Conservation (phyloP, 108 stramenopile species). For the Seminavis robusta region DNA sequence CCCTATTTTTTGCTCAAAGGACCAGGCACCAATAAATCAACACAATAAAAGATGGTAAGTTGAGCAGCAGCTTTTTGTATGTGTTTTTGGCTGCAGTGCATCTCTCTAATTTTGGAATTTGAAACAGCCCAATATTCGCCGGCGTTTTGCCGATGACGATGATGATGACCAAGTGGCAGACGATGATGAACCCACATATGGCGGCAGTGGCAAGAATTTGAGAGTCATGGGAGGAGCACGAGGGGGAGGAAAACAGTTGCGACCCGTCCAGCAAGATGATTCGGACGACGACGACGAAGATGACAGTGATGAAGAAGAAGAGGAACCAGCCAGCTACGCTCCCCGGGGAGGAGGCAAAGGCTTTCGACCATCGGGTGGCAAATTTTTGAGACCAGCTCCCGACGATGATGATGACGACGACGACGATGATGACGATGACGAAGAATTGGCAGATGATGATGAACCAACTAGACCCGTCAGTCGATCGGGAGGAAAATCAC, state of each 20-base stretch:
- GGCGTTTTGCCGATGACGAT: constrained; percentile 50
- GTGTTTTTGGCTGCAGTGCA: too few species aligned
- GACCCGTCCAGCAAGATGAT: constrained; percentile 34
- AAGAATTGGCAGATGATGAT: constrained; percentile 33
- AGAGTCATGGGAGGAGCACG: constrained; percentile 51
- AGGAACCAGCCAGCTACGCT: constrained; percentile 12
- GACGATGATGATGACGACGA: constrained; percentile 41
- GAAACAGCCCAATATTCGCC: constrained; percentile 39
- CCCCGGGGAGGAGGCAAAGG: constrained; percentile 61
- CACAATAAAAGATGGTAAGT: too few species aligned
- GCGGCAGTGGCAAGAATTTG: constrained; percentile 59
- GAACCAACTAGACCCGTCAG: constrained; percentile 28
- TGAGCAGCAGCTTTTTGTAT: too few species aligned
- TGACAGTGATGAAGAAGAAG: constrained; percentile 29
- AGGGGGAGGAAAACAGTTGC: constrained; percentile 51
- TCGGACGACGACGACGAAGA: constrained; percentile 12
- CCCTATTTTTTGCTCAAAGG: too few species aligned
- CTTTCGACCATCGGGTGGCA: too few species aligned
- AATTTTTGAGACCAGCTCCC: constrained; percentile 31
- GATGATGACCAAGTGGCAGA: constrained; percentile 28
- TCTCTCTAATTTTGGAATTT: too few species aligned
- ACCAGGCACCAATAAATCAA: too few species aligned
- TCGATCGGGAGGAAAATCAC: constrained; percentile 48
- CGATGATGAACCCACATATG: constrained; percentile 21
- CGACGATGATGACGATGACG: constrained; percentile 44